Conservation (phyloP, 2,329 filamentous ascomycete genomes). For the Xylariales sp. region DNA sequence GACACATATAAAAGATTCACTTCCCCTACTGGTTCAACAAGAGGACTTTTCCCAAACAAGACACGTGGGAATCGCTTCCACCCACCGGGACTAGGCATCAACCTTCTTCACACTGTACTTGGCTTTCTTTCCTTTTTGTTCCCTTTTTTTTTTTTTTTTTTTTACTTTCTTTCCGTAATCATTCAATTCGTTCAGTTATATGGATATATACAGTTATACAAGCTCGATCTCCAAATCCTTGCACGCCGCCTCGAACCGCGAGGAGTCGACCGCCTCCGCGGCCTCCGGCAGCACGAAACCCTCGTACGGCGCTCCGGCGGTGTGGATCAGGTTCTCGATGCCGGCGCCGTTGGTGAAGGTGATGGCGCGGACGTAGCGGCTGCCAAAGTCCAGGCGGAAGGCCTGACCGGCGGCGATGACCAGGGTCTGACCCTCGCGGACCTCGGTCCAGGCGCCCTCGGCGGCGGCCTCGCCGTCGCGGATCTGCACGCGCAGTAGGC, state of each 20-base stretch:
- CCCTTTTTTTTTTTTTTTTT: not conserved
- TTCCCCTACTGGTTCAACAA: no score
- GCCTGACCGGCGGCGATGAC: constrained; percentile 41
- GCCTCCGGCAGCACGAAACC: constrained; percentile 31
- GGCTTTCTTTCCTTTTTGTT: not conserved
- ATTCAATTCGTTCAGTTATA: not conserved
- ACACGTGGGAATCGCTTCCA: no score
- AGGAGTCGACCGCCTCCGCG: not conserved
- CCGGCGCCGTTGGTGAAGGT: constrained; percentile 45
- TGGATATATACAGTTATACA: constrained; percentile 1
- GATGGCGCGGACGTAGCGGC: constrained; percentile 40
- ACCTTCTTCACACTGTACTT: not conserved
- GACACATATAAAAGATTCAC: no score
- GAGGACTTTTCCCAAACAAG: no score
- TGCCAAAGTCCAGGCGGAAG: constrained; percentile 39
- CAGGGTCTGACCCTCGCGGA: constrained; percentile 43
- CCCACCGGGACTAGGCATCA: not conserved
- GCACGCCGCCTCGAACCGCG: constrained; percentile 1
- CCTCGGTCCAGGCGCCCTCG: constrained; percentile 18
- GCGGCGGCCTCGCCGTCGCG: constrained; percentile 17
- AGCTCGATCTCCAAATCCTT: no score
- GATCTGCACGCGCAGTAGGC: constrained; percentile 35
- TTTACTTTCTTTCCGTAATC: no score
- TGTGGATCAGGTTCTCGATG: constrained; percentile 39
- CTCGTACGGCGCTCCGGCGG: constrained; percentile 27